These are phyloP conservation scores for Cystobasidium slooffiae DNA, from an alignment of 1,284 basidiomycete genomes.

Conservation along the genomic window DNA sequence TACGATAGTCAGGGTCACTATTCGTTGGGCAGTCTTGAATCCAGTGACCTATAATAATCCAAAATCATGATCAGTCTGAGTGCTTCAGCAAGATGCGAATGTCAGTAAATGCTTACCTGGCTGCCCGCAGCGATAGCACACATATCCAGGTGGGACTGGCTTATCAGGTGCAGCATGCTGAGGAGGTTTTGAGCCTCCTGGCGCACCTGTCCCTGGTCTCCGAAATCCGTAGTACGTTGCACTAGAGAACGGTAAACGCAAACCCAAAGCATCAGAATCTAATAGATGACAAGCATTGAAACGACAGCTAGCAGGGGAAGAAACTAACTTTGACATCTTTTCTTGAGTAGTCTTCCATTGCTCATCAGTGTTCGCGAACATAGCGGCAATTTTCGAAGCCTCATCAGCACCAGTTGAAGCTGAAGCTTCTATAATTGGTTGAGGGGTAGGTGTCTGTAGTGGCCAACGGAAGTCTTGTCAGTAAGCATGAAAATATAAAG, in stretches of 20 bases:
- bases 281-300: neutral
- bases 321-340: conserved; percentile 90
- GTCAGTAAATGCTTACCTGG: conserved; percentile 70
- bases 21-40: conserved; percentile 99
- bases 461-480: neutral
- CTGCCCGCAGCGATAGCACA: conserved; percentile 98
- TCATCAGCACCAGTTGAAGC: conserved; percentile 67
- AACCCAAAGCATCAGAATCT: neutral
- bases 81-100: neutral
- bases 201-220: conserved; percentile 61
- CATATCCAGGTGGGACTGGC: conserved; percentile 74
- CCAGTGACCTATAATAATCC: conserved; percentile 80
- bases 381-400: conserved; percentile 86
- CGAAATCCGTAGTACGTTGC: conserved; percentile 70
- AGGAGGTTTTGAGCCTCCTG: conserved; percentile 68
- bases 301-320: neutral
- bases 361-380: conserved; percentile 87
- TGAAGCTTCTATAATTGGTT: conserved; percentile 43
- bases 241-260: conserved; percentile 59
- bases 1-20: conserved; percentile 90
- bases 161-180: conserved; percentile 49
- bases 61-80: neutral
- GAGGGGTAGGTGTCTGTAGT: conserved; percentile 23
- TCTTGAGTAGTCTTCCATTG: conserved; percentile 97
- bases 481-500: neutral